Conservation (phyloP, 768 basidiomycete species). For the Serendipita sp. region DNA sequence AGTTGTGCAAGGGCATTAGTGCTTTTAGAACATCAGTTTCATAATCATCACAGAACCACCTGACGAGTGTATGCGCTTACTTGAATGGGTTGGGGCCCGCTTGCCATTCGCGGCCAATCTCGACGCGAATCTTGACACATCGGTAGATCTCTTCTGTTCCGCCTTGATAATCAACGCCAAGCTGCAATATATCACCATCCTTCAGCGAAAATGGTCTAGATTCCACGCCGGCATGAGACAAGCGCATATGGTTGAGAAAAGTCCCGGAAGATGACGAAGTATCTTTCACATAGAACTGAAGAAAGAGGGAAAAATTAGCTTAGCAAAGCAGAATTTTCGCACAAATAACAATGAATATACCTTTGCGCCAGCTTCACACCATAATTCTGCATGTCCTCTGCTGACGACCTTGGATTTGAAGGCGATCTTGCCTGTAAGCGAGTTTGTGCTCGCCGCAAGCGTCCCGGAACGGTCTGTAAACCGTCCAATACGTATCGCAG, state of each 20-base stretch:
- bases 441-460: constrained; percentile 45
- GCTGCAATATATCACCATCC: constrained; percentile 87
- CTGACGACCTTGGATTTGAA: constrained; percentile 64
- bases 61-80: constrained; percentile 22
- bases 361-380: constrained; percentile 36
- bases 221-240: constrained; percentile 73
- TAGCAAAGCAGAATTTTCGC: not conserved
- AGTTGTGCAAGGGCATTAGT: constrained; percentile 70
- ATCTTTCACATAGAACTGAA: constrained; percentile 72
- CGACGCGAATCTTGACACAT: constrained; percentile 88
- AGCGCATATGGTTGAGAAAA: constrained; percentile 84
- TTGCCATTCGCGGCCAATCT: constrained; percentile 87
- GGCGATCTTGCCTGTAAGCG: constrained; percentile 43
- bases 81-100: constrained; percentile 84
- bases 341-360: constrained; percentile 13
- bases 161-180: constrained; percentile 95
- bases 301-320: not conserved
- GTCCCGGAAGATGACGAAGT: constrained; percentile 84
- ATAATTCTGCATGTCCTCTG: constrained; percentile 87
- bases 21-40: constrained; percentile 21
- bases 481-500: constrained; percentile 72
- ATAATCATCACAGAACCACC: not conserved
- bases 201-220: constrained; percentile 61
- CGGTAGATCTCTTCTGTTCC: constrained; percentile 95
- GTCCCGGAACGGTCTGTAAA: constrained; percentile 74